These are phyloP conservation scores for Sugiyamaella japonica DNA, from an alignment of 1,139 yeast genomes.

Conservation along the genomic window DNA sequence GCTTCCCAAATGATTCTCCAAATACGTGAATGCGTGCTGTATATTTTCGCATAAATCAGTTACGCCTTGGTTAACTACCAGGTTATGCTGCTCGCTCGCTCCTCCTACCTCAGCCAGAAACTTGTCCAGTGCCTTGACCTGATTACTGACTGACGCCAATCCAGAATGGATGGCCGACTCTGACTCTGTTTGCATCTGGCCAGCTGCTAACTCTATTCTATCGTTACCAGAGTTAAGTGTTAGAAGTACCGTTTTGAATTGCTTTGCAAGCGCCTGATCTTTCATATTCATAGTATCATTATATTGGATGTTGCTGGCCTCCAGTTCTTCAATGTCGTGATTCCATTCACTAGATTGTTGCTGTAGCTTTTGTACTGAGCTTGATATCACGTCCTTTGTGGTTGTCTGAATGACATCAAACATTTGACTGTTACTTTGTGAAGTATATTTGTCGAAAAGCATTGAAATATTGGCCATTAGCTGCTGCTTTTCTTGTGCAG, in stretches of 20 bases:
- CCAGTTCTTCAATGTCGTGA: conserved; percentile 3
- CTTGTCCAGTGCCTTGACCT: conserved; percentile 4
- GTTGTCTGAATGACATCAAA: conserved; percentile 1
- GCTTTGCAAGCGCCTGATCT: conserved; percentile 3
- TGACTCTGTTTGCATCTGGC: conserved; percentile 9
- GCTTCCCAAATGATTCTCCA: conserved; percentile 18
- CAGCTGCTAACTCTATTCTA: conserved; percentile 3
- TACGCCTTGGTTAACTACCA: conserved; percentile 8
- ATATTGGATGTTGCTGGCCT: neutral
- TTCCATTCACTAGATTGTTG: conserved; percentile 1
- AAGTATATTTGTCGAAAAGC: conserved; percentile 18
- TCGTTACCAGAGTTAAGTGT: conserved; percentile 6
- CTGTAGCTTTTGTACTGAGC: conserved; percentile 2
- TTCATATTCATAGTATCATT: neutral
- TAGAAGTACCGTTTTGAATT: conserved; percentile 8
- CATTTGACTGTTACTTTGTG: conserved; percentile 7
- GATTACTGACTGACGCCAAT: conserved; percentile 6
- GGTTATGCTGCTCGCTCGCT: conserved; percentile 3
- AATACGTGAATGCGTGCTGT: conserved; percentile 16
- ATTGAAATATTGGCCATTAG: conserved; percentile 17
- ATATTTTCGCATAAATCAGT: conserved; percentile 15
- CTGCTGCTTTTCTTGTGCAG: conserved; percentile 17
- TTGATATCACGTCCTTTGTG: conserved; percentile 2
- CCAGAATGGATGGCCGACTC: conserved; percentile 13
- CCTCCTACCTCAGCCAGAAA: conserved; percentile 10